Base-by-base conservation (phyloP, 1,284 basidiomycete genomes). In the Ceratobasidium sp. region DNA sequence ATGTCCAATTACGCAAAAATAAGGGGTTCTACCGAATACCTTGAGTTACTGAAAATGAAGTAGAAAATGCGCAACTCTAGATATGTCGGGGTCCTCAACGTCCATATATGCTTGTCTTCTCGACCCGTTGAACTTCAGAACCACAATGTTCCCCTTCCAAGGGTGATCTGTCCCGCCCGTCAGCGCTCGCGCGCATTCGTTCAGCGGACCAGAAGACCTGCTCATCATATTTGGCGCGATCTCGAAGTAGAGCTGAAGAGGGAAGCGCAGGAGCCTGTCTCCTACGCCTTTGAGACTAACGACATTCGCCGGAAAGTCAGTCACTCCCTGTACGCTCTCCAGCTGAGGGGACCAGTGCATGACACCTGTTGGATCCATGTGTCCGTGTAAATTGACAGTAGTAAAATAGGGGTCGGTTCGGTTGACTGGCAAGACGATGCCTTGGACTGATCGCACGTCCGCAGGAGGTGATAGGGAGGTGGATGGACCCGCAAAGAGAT, bases 71-170 rank as follows among this genome's bases (percentile, higher is more conserved):
- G n/a, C 35, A 21, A 57, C n/a, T 18, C 18, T 18, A 2, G 54
- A 2, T 18, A 57, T 30, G 28, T 57, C 54, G 23, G 54, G 32
- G 11, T 35, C 30, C 8, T 57, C 38, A 21, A 44, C 55, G 30
- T 57, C 26, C 38, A 26, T 49, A 23, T 57, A 67, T 26, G 35
- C 64, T n/a, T 28, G 64, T 13, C 64, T 50, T n/a, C 50, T 85
- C 2, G 91, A 89, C 55, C 92, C 92, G 75, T 89, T 93, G 82
- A 90, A 93, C 80, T 93, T 94, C 76, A 94, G 84, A 23, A 91
- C 92, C 41, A 94, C 35, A 21, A 76, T 44, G 52, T 73, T 75
- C 26, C 63, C 63, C 13, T 30, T 47, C 63, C 63, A 66, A 46
- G 46, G 47, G 21, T 52, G 23, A 4, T 5, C 30, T 28, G 50